phyloP scores from a whole-genome alignment of 306 rosid genomes.

The Quercus aquifolioides region DNA sequence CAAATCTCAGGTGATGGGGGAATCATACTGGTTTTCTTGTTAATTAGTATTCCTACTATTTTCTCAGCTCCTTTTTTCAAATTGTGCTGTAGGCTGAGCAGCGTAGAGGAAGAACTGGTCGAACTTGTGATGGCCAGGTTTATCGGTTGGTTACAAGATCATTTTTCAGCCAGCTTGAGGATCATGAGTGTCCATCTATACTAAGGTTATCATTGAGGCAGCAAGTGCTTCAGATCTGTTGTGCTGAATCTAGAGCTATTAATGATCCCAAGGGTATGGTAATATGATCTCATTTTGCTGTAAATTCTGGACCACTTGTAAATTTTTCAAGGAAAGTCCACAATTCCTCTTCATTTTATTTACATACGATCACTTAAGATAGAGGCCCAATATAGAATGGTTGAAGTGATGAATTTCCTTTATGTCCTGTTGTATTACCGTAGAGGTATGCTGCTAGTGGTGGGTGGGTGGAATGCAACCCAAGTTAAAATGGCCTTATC shows the following conservation, averaged over 20 bases:
- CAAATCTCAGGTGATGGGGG: conserved; percentile 69
- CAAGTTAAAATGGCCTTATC: background rate
- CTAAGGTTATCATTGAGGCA: conserved; percentile 70
- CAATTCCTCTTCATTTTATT: background rate
- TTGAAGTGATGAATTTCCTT: background rate
- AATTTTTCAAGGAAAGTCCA: background rate
- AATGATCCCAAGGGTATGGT: conserved; percentile 73
- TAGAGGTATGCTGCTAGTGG: background rate
- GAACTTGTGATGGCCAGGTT: conserved; percentile 91
- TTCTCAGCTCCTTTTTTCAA: conserved; percentile 19
- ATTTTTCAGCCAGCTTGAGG: conserved; percentile 55
- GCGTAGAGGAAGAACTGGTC: conserved; percentile 90
- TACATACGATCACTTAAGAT: background rate
- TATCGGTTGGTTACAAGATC: conserved; percentile 72
- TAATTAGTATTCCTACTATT: conserved; percentile 4
- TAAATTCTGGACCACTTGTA: conserved; percentile 2
- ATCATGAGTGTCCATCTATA: conserved; percentile 68
- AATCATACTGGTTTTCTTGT: conserved; percentile 13
- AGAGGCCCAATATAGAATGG: background rate
- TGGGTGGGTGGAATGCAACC: background rate
- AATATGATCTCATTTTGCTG: conserved; percentile 4
- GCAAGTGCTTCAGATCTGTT: conserved; percentile 75
- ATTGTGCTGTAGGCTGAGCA: conserved; percentile 66
- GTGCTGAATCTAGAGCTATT: conserved; percentile 77
- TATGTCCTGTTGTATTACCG: background rate